Base-by-base conservation (phyloP, 2,329 filamentous ascomycete species). In the Beauveria sp. region DNA sequence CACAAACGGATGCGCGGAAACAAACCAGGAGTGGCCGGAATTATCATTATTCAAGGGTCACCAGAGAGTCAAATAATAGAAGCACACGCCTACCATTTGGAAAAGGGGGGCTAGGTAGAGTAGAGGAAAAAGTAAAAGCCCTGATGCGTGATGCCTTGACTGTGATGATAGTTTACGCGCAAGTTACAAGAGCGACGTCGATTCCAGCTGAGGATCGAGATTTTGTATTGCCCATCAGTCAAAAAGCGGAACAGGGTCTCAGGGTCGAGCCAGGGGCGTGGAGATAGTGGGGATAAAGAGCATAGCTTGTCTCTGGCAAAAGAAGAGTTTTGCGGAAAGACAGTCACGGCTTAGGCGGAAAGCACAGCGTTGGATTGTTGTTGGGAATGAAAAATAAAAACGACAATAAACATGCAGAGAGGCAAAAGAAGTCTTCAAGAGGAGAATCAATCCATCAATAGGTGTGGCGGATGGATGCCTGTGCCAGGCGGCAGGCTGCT, bases 191-290 rank as follows among this genome's bases (percentile, higher is more conserved):
- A 50, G 34, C 34, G 12, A 37, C 12, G 34, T 16, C 51, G 44
- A 61, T 55, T 61, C 59, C 24, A 54, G 41, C n/a, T 48, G 34
- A 24, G 14, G 59, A 61, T 61, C 59, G 59, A 61, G 59, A 61
- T 55, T 61, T 61, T 55, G 59, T 55, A 61, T 54, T 55, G 52
- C 24, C 41, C 51, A 61, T 61, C 59, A 61, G 59, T 54, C 34
- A 55, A 50, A 47, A 59, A 52, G 56, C n/a, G 56, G 56, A 40
- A 24, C 22, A 55, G 59, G 59, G 59, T 61, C 59, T 61, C 58
- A 61, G 59, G 59, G 59, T 61, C 59, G 47, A 34, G 47, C n/a
- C 34, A 37, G 44, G 37, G 56, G 48, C 24, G 56, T 59, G 47
- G 56, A 24, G 47, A 24, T 50, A 58, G 46, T 30, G 44, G 55